Evolutionary conservation across 345 rosid genomes (phyloP), one percentile per base, ranked within the genome.

Genomic region (Syzygium grande): DNA sequence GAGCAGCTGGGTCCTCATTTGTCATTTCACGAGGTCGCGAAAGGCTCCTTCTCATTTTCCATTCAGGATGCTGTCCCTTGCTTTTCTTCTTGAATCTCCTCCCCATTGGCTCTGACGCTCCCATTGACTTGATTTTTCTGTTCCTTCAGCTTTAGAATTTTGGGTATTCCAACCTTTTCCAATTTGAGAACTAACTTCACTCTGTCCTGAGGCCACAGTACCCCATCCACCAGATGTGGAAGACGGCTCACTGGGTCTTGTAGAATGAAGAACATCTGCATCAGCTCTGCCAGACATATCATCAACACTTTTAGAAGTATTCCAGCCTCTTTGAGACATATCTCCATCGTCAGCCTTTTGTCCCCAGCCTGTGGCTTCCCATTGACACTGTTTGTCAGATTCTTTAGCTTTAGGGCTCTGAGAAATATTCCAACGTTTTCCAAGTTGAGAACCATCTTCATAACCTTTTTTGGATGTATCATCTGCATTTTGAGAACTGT

Each of bases 1-100:
- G 91, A 22, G 84, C 84, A 80, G 53, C 51, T 59, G 94, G 86
- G 65, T 94, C 92, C 65, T 88, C 92, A 59, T 87, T 85, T 34
- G 34, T 77, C 80, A 61, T 77, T 86, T 93, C 93, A 86, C 94
- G 90, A 53, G 95, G 85, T 87, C 88, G 92, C 19, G 93, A 87
- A 89, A 93, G 94, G 89, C 91, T 91, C 89, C 88, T 95, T 90
- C 91, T 94, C 84, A 88, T 88, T 90, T 90, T 96, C 96, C 96
- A 94, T n/a, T 94, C 93, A 87, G 91, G 86, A 88, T 90, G 90
- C 34, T 93, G 88, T 89, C 93, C 93, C 93, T 89, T 90, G 54
- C 88, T 92, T 91, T 87, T 94, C 92, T 92, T 94, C 88, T 89
- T 85, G 85, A 52, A 43, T 89, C 91, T 61, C 88, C 86, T 77